Percentiles rank a stretch among this genome's conserved stretches.
Evolutionary conservation across 495 filamentous ascomycete genomes (phyloP).

Genomic region (Neurospora sp.): DNA sequence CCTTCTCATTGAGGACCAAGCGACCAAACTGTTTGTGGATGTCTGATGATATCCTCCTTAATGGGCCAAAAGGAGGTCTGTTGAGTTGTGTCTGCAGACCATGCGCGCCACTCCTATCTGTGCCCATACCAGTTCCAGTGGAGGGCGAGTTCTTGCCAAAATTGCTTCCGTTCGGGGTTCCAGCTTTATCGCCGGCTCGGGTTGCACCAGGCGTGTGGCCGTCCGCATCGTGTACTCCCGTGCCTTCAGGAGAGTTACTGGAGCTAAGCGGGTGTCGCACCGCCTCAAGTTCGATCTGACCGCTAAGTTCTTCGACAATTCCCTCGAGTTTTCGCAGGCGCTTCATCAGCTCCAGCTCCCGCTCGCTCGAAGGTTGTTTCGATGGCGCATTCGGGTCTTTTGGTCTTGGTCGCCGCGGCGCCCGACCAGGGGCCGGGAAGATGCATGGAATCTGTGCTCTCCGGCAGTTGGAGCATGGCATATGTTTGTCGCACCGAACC

Average conservation of each 20-base stretch:
- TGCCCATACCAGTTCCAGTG: background rate
- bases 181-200: conserved; percentile 9
- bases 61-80: conserved; percentile 3
- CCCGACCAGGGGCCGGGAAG: conserved; percentile 74
- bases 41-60: conserved; percentile 23
- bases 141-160: conserved; percentile 8
- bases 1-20: conserved; percentile 70
- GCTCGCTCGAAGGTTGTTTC: conserved; percentile 42
- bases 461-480: conserved; percentile 76
- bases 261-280: conserved; percentile 27
- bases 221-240: conserved; percentile 4
- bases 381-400: conserved; percentile 44
- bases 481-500: conserved; percentile 69
- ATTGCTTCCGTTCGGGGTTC: conserved; percentile 5
- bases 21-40: conserved; percentile 66
- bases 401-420: conserved; percentile 57
- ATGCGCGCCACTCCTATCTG: conserved; percentile 3
- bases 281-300: conserved; percentile 43
- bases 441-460: conserved; percentile 71
- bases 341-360: conserved; percentile 66
- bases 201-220: conserved; percentile 4
- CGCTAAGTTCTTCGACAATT: conserved; percentile 55
- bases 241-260: conserved; percentile 29
- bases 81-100: conserved; percentile 1
- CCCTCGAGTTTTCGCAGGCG: conserved; percentile 70